These are phyloP conservation scores for Gynostemma pentaphyllum DNA, from an alignment of 306 rosid genomes.

Conservation along the genomic window DNA sequence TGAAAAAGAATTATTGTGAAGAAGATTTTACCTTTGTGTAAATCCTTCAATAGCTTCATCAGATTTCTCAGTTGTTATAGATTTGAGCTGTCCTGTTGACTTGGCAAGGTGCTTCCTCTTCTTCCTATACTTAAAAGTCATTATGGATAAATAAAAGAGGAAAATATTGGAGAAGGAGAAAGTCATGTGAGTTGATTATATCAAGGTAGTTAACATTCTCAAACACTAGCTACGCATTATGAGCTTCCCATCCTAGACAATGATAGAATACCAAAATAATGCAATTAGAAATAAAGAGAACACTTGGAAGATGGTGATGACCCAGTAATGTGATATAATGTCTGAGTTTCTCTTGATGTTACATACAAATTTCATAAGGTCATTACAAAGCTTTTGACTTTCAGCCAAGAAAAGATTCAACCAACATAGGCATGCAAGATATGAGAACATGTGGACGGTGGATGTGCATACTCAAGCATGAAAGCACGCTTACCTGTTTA, in stretches of 20 bases:
- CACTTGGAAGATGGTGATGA: neutral
- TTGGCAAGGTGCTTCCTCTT: slow-evolving; percentile 21
- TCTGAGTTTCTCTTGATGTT: neutral
- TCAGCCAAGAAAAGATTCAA: neutral
- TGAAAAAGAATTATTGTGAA: neutral
- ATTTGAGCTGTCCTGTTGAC: slow-evolving; percentile 21
- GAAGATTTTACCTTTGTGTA: slow-evolving; percentile 20
- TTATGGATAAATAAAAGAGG: neutral
- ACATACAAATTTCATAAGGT: neutral
- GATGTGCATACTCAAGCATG: neutral
- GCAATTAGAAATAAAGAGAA: neutral
- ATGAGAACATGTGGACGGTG: slow-evolving; percentile 2
- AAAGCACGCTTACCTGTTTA: slow-evolving; percentile 35
- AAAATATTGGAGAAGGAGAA: neutral
- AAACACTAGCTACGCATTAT: neutral
- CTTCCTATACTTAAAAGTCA: slow-evolving; percentile 33
- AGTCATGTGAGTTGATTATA: neutral
- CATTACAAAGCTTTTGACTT: neutral
- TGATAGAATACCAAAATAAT: neutral
- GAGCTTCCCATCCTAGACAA: neutral
- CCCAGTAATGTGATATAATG: neutral
- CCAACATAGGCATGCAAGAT: neutral
- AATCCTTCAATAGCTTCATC: slow-evolving; percentile 14
- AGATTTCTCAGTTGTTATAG: slow-evolving; percentile 18
- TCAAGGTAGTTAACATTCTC: neutral